Percentiles rank a stretch among this genome's conserved stretches.
phyloP scores from a whole-genome alignment of 2,329 filamentous ascomycete species.

The Cladosporium sp. region DNA sequence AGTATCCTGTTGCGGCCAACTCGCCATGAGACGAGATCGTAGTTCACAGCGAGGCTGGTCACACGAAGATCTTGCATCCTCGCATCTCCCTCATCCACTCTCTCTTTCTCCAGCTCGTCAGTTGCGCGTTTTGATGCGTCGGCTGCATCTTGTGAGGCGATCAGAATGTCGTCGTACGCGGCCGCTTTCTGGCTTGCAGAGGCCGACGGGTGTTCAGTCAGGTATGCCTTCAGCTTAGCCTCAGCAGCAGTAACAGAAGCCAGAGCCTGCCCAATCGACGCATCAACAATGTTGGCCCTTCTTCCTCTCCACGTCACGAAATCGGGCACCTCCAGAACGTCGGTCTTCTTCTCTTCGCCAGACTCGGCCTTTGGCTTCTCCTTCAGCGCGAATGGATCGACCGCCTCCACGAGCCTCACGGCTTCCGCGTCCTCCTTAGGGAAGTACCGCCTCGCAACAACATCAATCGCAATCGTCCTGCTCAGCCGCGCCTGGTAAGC shows the following conservation, averaged over 20 bases:
- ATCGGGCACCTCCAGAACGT: constrained; percentile 58
- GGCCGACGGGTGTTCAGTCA: constrained; percentile 44
- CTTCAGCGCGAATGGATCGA: constrained; percentile 68
- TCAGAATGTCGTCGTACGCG: constrained; percentile 88
- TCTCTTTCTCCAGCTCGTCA: constrained; percentile 82
- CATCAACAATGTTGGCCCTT: constrained; percentile 86
- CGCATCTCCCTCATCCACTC: constrained; percentile 76
- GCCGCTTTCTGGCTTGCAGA: constrained; percentile 67
- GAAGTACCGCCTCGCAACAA: constrained; percentile 78
- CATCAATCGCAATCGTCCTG: constrained; percentile 76
- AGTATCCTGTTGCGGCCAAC: constrained; percentile 89
- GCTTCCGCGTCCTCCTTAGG: constrained; percentile 64
- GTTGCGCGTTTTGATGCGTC: constrained; percentile 93
- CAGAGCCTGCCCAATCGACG: constrained; percentile 82
- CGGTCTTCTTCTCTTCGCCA: constrained; percentile 28
- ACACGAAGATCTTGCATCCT: constrained; percentile 92
- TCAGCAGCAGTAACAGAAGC: constrained; percentile 64
- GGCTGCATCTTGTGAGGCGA: constrained; percentile 87
- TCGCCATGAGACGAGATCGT: constrained; percentile 90
- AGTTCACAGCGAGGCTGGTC: constrained; percentile 89
- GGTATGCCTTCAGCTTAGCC: constrained; percentile 49
- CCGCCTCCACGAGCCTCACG: constrained; percentile 65
- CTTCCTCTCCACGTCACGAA: constrained; percentile 83
- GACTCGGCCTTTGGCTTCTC: constrained; percentile 45
- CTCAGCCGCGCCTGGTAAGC: constrained; percentile 90